phyloP scores from a whole-genome alignment of 305 asterid genomes.

The Fraxinus latifolia region DNA sequence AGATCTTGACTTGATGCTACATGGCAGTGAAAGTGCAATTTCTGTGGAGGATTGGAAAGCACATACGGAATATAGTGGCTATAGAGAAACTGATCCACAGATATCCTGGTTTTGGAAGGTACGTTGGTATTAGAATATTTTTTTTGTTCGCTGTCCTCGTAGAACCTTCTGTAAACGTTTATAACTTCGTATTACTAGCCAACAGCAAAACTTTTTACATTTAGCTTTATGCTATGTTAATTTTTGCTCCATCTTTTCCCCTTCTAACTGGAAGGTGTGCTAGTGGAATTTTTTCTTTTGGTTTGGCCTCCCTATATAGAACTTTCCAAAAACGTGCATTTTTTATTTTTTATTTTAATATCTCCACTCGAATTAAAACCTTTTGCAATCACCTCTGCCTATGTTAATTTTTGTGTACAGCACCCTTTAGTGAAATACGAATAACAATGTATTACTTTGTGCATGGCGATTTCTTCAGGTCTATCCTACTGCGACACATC shows the following conservation, averaged over 20 bases:
- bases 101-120: slow-evolving; percentile 96
- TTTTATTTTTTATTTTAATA: neutral
- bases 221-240: neutral
- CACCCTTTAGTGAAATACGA: neutral
- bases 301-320: neutral
- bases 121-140: neutral
- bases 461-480: neutral
- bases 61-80: slow-evolving; percentile 74
- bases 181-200: neutral
- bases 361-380: neutral
- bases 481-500: neutral
- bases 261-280: neutral
- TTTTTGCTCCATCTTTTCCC: neutral
- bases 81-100: slow-evolving; percentile 58
- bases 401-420: neutral
- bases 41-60: slow-evolving; percentile 84
- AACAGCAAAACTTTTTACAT: neutral
- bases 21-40: slow-evolving; percentile 67
- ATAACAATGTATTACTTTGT: neutral
- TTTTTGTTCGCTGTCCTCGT: neutral
- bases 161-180: neutral
- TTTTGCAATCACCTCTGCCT: neutral
- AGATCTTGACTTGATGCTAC: slow-evolving; percentile 80
- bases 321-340: neutral
- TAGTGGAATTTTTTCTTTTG: neutral